phyloP scores from a whole-genome alignment of 2,329 filamentous ascomycete genomes.

The Ophiostoma fasciatum region DNA sequence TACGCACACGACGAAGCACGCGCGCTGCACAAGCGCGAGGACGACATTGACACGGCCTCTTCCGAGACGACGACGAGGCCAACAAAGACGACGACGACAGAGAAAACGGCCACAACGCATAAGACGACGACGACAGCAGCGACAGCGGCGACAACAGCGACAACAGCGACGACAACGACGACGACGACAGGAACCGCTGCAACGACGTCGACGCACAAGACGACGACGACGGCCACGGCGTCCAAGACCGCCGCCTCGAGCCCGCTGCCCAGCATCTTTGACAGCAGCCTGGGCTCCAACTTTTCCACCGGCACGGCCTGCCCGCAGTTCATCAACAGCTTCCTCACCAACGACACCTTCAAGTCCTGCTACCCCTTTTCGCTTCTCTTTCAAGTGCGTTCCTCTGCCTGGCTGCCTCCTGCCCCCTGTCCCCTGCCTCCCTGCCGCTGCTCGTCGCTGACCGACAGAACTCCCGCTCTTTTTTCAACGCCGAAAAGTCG shows the following conservation, averaged over 20 bases:
- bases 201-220: slow-evolving; percentile 9
- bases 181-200: slow-evolving; percentile 7
- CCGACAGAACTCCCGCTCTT: slow-evolving; percentile 59
- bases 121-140: not conserved
- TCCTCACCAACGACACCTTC: slow-evolving; percentile 53
- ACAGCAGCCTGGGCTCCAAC: slow-evolving; percentile 47
- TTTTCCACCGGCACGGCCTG: slow-evolving; percentile 44
- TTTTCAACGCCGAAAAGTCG: slow-evolving; percentile 66
- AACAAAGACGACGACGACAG: not conserved
- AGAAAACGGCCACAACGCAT: not conserved
- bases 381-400: slow-evolving; percentile 59
- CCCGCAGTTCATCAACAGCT: slow-evolving; percentile 49
- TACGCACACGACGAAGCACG: too few species aligned
- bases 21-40: too few species aligned
- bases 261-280: slow-evolving; percentile 50
- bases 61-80: not conserved
- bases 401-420: too few species aligned
- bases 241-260: slow-evolving; percentile 19
- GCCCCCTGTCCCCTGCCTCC: not conserved
- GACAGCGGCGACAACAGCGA: slow-evolving; percentile 9
- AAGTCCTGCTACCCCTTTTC: slow-evolving; percentile 70
- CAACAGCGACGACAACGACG: slow-evolving; percentile 2
- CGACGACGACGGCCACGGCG: slow-evolving; percentile 14
- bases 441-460: slow-evolving; percentile 11
- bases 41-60: too few species aligned